phyloP scores from a whole-genome alignment of 2,329 filamentous ascomycete species.

The Alternaria consortialis region DNA sequence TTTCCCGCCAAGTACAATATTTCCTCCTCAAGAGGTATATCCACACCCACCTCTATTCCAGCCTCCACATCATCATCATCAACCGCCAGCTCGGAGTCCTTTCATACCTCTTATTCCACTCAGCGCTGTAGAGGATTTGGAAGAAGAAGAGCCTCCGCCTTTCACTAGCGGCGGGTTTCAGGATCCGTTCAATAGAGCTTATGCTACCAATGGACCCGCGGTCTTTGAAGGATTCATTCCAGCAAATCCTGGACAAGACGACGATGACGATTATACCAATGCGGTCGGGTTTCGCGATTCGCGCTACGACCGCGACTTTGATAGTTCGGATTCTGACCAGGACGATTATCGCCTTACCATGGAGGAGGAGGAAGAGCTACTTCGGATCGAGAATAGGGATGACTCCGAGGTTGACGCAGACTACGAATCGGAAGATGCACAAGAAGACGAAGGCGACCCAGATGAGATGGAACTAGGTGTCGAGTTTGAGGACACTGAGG shows the following conservation, averaged over 20 bases:
- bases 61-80: slow-evolving; percentile 17
- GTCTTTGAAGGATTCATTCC: slow-evolving; percentile 54
- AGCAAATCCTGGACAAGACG: slow-evolving; percentile 40
- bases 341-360: slow-evolving; percentile 38
- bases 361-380: slow-evolving; percentile 38
- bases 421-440: slow-evolving; percentile 45
- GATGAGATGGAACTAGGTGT: slow-evolving; percentile 44
- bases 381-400: slow-evolving; percentile 39
- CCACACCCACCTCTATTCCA: slow-evolving; percentile 18
- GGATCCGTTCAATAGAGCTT: slow-evolving; percentile 36
- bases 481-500: slow-evolving; percentile 40
- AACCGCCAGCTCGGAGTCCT: slow-evolving; percentile 21
- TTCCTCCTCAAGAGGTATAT: slow-evolving; percentile 30
- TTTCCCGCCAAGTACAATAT: slow-evolving; percentile 22
- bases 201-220: slow-evolving; percentile 39
- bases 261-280: slow-evolving; percentile 44
- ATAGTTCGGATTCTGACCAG: slow-evolving; percentile 39
- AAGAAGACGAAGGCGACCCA: slow-evolving; percentile 43
- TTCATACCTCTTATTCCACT: slow-evolving; percentile 35
- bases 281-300: slow-evolving; percentile 31
- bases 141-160: slow-evolving; percentile 19
- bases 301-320: slow-evolving; percentile 31
- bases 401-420: slow-evolving; percentile 48
- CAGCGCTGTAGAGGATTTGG: slow-evolving; percentile 33
- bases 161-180: slow-evolving; percentile 24